These are phyloP conservation scores for Fusarium sp. DNA, from an alignment of 2,329 filamentous ascomycete genomes.

Conservation along the genomic window DNA sequence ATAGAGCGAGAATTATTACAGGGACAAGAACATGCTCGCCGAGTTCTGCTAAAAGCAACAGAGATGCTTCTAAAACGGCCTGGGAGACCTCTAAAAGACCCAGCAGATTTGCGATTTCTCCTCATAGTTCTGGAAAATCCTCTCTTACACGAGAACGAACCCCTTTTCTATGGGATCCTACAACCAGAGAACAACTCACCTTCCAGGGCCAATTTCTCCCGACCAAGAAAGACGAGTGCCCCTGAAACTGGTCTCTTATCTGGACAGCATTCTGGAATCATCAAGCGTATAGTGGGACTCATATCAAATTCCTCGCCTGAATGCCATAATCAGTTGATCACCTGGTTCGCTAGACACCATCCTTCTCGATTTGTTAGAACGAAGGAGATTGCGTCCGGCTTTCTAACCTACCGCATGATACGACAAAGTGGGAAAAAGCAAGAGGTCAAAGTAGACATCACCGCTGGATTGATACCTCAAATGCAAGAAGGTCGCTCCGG, in stretches of 20 bases:
- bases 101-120: conserved; percentile 80
- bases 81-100: conserved; percentile 72
- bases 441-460: conserved; percentile 69
- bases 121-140: conserved; percentile 84
- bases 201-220: conserved; percentile 21
- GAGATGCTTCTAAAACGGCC: conserved; percentile 85
- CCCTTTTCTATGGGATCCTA: conserved; percentile 55
- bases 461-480: conserved; percentile 76
- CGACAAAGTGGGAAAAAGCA: conserved; percentile 76
- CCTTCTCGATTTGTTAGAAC: conserved; percentile 73
- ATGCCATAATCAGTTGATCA: conserved; percentile 80
- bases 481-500: conserved; percentile 74
- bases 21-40: conserved; percentile 76
- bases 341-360: conserved; percentile 80
- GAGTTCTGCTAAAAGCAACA: conserved; percentile 78
- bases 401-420: conserved; percentile 82
- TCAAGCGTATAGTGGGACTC: conserved; percentile 86
- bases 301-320: conserved; percentile 79
- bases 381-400: conserved; percentile 82
- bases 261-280: conserved; percentile 81
- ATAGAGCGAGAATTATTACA: conserved; percentile 61
- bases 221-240: conserved; percentile 21
- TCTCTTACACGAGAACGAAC: conserved; percentile 66
- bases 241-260: conserved; percentile 58
- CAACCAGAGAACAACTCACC: conserved; percentile 45